Conservation (phyloP, 768 basidiomycete species). For the Podaxis sp. region DNA sequence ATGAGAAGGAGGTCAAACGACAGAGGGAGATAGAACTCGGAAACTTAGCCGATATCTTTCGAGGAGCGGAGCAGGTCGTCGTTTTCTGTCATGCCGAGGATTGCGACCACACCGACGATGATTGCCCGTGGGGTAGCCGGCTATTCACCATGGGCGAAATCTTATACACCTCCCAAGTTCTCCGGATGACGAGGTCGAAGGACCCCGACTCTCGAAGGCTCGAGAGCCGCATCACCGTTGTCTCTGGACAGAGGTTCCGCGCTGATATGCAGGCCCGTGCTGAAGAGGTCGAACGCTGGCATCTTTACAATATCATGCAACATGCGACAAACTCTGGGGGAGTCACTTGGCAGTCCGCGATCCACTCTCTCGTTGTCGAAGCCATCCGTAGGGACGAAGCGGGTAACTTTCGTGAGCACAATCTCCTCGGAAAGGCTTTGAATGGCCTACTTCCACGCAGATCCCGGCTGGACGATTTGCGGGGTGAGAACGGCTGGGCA, state of each 20-base stretch:
- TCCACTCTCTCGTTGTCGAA: conserved; percentile 25
- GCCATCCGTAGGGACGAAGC: conserved; percentile 23
- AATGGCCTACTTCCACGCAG: conserved; percentile 26
- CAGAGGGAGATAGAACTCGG: conserved; percentile 7
- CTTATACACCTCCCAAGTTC: conserved; percentile 1
- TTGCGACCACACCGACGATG: conserved; percentile 2
- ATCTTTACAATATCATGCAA: conserved; percentile 23
- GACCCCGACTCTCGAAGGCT: not conserved
- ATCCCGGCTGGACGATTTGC: conserved; percentile 17
- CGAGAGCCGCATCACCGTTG: not conserved
- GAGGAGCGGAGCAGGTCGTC: conserved; percentile 6
- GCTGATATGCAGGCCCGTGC: conserved; percentile 15
- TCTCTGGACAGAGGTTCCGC: conserved; percentile 9
- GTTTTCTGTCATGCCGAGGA: conserved; percentile 11
- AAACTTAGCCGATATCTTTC: conserved; percentile 12
- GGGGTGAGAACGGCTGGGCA: conserved; percentile 22
- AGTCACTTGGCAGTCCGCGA: conserved; percentile 22
- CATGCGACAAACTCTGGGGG: conserved; percentile 21
- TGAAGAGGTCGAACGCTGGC: conserved; percentile 17
- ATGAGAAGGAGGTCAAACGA: not conserved
- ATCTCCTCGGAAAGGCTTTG: conserved; percentile 23
- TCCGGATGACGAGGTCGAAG: conserved; percentile 6
- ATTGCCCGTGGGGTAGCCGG: conserved; percentile 10
- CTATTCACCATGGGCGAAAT: conserved; percentile 14
- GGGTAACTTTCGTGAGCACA: conserved; percentile 18